A percentile compares a stretch with the other conserved stretches of the same genome.
phyloP scores from a whole-genome alignment of 176 grass and related monocot species.

The Calamus simplicifolius region DNA sequence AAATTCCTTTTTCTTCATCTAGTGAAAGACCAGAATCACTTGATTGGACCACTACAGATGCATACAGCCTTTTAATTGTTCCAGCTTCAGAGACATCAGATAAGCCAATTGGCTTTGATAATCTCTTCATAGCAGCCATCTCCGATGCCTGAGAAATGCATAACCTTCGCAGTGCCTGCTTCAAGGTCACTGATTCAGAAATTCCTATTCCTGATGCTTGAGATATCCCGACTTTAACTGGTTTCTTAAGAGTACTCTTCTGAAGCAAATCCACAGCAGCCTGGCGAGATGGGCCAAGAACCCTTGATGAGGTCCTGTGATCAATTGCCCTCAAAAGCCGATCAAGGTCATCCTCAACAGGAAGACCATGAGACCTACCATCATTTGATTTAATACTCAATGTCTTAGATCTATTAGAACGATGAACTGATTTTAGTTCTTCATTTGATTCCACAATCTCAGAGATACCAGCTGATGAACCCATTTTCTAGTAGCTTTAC shows the following conservation, averaged over 20 bases:
- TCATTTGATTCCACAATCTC: constrained; percentile 90
- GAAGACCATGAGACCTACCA: constrained; percentile 23
- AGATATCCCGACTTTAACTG: constrained; percentile 31
- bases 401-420: constrained; percentile 31
- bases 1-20: constrained; percentile 7
- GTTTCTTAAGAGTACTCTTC: constrained; percentile 41
- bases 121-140: constrained; percentile 27
- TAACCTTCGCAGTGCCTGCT: constrained; percentile 46
- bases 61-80: constrained; percentile 24
- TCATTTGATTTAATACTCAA: constrained; percentile 50
- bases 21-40: constrained; percentile 8
- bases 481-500: constrained; percentile 25
- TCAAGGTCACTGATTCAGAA: constrained; percentile 73
- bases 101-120: constrained; percentile 17
- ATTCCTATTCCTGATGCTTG: constrained; percentile 49
- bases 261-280: constrained; percentile 18
- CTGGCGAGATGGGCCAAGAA: constrained; percentile 32
- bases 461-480: constrained; percentile 52
- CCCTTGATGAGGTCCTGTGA: constrained; percentile 32
- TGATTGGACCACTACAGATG: constrained; percentile 16
- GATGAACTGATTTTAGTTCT: constrained; percentile 27
- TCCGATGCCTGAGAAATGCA: constrained; percentile 31
- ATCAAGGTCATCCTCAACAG: constrained; percentile 56
- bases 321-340: constrained; percentile 76
- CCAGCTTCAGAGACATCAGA: constrained; percentile 18